Evolutionary conservation across 208 protist genomes (phyloP).

Genomic region (Trypanosoma congolense): DNA sequence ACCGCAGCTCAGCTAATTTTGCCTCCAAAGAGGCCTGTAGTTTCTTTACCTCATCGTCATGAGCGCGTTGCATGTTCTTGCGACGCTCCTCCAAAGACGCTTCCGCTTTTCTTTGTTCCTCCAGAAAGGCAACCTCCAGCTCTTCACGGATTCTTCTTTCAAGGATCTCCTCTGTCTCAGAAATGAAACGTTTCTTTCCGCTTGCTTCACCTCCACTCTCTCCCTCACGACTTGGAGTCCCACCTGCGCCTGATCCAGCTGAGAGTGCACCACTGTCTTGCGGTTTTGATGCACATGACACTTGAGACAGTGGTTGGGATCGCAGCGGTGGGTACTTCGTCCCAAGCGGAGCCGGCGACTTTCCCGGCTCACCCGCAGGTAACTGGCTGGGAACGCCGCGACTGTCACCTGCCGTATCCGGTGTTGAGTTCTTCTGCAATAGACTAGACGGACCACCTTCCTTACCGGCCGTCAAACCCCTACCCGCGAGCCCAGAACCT

Average conservation of each 20-base stretch:
- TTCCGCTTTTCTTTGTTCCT: conserved; percentile 42
- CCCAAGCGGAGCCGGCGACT: background rate
- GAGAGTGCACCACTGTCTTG: background rate
- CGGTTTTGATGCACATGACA: background rate
- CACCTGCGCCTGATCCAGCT: too few species aligned
- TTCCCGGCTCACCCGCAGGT: background rate
- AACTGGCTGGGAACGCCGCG: background rate
- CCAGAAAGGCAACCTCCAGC: conserved; percentile 30
- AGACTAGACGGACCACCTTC: background rate
- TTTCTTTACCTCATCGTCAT: conserved; percentile 45
- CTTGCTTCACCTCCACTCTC: background rate
- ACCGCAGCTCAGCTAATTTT: conserved; percentile 21
- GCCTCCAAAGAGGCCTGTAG: conserved; percentile 25
- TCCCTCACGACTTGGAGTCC: background rate
- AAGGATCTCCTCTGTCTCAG: conserved; percentile 68
- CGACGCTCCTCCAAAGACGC: conserved; percentile 31
- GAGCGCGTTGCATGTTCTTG: conserved; percentile 28
- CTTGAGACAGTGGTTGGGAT: background rate
- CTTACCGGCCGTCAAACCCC: background rate
- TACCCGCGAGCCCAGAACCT: background rate
- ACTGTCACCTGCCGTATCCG: background rate
- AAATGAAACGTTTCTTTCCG: conserved; percentile 35
- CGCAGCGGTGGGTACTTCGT: background rate
- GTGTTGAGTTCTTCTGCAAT: background rate
- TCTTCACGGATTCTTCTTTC: conserved; percentile 67